phyloP scores from a whole-genome alignment of 2,329 filamentous ascomycete genomes.

The Aureobasidium leucospermi region DNA sequence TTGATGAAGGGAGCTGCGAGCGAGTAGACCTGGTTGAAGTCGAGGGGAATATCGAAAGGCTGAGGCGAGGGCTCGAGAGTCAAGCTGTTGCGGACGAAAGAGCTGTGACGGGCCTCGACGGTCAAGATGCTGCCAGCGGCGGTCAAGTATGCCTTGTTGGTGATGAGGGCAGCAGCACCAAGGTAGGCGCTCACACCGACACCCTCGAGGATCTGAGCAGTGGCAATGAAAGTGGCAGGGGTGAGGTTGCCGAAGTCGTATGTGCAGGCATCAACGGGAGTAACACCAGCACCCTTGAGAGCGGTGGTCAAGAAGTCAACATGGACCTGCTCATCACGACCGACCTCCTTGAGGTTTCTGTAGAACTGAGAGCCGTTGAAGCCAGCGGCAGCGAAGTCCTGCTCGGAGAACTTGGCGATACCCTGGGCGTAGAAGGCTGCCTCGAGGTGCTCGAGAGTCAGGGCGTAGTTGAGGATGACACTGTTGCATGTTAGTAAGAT shows the following conservation, averaged over 20 bases:
- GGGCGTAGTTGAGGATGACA: conserved; percentile 35
- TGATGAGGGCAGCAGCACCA: conserved; percentile 53
- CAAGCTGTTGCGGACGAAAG: conserved; percentile 49
- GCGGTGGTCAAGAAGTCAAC: conserved; percentile 48
- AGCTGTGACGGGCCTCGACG: conserved; percentile 57
- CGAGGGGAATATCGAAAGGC: conserved; percentile 54
- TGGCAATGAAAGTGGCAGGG: conserved; percentile 44
- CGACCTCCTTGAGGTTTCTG: conserved; percentile 50
- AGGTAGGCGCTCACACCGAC: conserved; percentile 56
- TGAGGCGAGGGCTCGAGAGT: conserved; percentile 49
- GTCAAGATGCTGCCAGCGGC: conserved; percentile 57
- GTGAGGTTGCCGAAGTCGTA: conserved; percentile 50
- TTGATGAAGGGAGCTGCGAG: conserved; percentile 58
- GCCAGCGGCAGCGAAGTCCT: conserved; percentile 47
- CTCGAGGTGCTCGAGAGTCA: conserved; percentile 45
- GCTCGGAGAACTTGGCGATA: conserved; percentile 48
- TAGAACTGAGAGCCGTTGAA: conserved; percentile 46
- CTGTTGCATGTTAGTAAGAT: background rate
- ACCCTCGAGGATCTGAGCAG: conserved; percentile 49
- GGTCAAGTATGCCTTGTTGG: conserved; percentile 51
- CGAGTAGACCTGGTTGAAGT: conserved; percentile 54
- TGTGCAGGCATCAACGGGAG: conserved; percentile 47
- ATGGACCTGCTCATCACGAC: conserved; percentile 51
- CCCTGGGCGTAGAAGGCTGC: conserved; percentile 56
- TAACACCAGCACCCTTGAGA: conserved; percentile 39